Evolutionary conservation across 2,329 filamentous ascomycete genomes (phyloP).

Genomic region (Aspergillus puulaauensis): DNA sequence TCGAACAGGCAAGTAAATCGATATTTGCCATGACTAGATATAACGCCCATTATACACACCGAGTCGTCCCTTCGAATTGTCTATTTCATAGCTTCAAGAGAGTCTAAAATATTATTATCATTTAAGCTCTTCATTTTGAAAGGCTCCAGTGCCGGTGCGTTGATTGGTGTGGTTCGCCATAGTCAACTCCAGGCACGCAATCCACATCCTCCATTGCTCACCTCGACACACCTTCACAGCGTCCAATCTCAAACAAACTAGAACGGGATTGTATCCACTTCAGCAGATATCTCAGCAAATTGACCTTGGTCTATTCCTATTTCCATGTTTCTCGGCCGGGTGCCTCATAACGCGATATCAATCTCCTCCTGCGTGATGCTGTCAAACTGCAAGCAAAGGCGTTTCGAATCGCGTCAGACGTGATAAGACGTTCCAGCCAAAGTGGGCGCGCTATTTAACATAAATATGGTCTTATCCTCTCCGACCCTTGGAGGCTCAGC

Average conservation of each 20-base stretch:
- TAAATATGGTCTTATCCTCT: conserved; percentile 4
- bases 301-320: neutral
- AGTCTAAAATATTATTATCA: neutral
- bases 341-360: conserved; percentile 13
- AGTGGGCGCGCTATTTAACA: neutral
- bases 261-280: conserved; percentile 3
- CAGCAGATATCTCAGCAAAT: neutral
- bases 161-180: conserved; percentile 5
- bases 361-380: conserved; percentile 10
- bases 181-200: conserved; percentile 11
- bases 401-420: conserved; percentile 1
- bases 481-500: neutral
- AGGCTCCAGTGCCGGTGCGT: neutral
- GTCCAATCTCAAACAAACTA: conserved; percentile 7
- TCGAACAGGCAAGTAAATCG: neutral
- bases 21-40: neutral
- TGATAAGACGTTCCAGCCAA: neutral
- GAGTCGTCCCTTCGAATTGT: neutral
- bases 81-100: neutral
- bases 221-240: neutral
- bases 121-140: neutral
- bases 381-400: neutral
- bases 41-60: too few relatives aligned
- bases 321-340: conserved; percentile 10
- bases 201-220: conserved; percentile 13